Percentiles rank a stretch among this genome's conserved stretches.
phyloP scores from a whole-genome alignment of 805 yeast species.

The Alloascoidea africana region DNA sequence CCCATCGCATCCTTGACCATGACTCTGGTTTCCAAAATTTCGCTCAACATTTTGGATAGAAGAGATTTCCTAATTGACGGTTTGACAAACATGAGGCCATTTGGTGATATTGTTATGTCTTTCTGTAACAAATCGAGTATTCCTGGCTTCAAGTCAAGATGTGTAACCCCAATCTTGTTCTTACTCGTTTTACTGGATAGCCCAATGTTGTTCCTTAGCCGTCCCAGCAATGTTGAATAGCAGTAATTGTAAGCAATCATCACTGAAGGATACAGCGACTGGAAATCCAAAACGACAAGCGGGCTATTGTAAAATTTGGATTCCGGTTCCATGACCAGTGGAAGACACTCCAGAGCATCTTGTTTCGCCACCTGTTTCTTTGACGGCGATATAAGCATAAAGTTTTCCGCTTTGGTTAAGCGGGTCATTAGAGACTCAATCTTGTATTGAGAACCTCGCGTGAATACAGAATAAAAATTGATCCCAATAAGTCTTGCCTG shows the following conservation, averaged over 20 bases:
- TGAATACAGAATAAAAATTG: slow-evolving; percentile 76
- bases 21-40: slow-evolving; percentile 65
- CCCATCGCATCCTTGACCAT: slow-evolving; percentile 68
- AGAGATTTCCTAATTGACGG: slow-evolving; percentile 51
- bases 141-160: slow-evolving; percentile 38
- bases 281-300: slow-evolving; percentile 79
- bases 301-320: slow-evolving; percentile 82
- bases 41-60: slow-evolving; percentile 72
- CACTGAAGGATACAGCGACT: slow-evolving; percentile 85
- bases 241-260: slow-evolving; percentile 87
- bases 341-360: slow-evolving; percentile 75
- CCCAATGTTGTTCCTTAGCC: slow-evolving; percentile 39
- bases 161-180: slow-evolving; percentile 22
- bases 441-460: slow-evolving; percentile 87
- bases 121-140: slow-evolving; percentile 31
- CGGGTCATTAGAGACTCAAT: slow-evolving; percentile 77
- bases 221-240: slow-evolving; percentile 57
- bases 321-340: slow-evolving; percentile 86
- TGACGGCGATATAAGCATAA: slow-evolving; percentile 62
- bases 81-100: slow-evolving; percentile 71
- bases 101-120: slow-evolving; percentile 63
- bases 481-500: slow-evolving; percentile 79
- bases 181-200: slow-evolving; percentile 12
- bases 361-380: slow-evolving; percentile 70
- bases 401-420: slow-evolving; percentile 63